phyloP scores from a whole-genome alignment of 2,329 filamentous ascomycete species.

The Colletotrichum higginsianum region DNA sequence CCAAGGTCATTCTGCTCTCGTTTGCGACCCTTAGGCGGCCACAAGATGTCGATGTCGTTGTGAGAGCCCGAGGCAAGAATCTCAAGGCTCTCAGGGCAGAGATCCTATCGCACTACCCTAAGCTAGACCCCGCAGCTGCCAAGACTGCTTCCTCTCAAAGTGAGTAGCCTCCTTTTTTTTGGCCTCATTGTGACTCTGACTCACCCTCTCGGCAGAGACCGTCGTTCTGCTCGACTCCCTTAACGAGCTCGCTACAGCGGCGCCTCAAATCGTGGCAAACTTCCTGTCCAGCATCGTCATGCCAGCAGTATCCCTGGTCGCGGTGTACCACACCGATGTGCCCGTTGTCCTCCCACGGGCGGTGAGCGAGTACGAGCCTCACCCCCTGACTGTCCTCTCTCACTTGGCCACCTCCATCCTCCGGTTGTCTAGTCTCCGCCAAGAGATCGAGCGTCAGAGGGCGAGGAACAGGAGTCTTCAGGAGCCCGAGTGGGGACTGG shows the following conservation, averaged over 20 bases:
- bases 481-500: conserved; percentile 84
- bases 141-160: conserved; percentile 57
- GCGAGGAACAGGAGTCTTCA: conserved; percentile 82
- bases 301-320: conserved; percentile 79
- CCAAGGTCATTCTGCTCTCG: conserved; percentile 82
- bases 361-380: conserved; percentile 72
- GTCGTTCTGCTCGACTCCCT: conserved; percentile 87
- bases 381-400: conserved; percentile 79
- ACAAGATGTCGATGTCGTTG: conserved; percentile 75
- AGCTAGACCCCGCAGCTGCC: conserved; percentile 53
- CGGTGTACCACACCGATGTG: conserved; percentile 87
- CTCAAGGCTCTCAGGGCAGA: conserved; percentile 71
- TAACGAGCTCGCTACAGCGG: conserved; percentile 72
- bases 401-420: conserved; percentile 94
- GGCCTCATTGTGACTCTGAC: conserved; percentile 25
- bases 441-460: conserved; percentile 81
- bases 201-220: conserved; percentile 64
- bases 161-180: conserved; percentile 51
- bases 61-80: conserved; percentile 74
- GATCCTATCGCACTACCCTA: conserved; percentile 67
- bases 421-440: conserved; percentile 78
- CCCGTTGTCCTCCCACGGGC: conserved; percentile 66
- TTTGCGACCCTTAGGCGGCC: conserved; percentile 81
- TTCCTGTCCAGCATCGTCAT: conserved; percentile 80
- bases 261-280: conserved; percentile 71